Percentiles rank a stretch among this genome's conserved stretches.
These are phyloP conservation scores for Stagonosporopsis vannaccii DNA, from an alignment of 2,329 filamentous ascomycete species.

Conservation along the genomic window DNA sequence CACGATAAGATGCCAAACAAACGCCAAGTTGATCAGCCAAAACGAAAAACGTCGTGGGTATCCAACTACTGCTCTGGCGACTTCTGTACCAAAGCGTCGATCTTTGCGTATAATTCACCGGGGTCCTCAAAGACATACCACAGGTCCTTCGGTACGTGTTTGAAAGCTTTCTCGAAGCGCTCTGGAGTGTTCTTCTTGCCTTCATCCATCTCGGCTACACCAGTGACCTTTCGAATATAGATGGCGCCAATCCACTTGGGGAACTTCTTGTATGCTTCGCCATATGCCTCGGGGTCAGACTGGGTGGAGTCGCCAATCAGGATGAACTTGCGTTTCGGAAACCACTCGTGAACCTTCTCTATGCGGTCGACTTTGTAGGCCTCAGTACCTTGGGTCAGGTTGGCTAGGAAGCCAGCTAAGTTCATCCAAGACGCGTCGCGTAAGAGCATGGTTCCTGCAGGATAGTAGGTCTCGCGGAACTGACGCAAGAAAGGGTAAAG, in stretches of 20 bases:
- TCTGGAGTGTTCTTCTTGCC: slow-evolving; percentile 72
- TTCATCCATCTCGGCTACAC: slow-evolving; percentile 75
- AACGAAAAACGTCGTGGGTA: not conserved
- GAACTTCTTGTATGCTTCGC: slow-evolving; percentile 72
- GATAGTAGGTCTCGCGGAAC: slow-evolving; percentile 76
- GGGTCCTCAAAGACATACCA: slow-evolving; percentile 89
- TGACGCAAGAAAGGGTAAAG: slow-evolving; percentile 84
- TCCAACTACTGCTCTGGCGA: slow-evolving; percentile 16
- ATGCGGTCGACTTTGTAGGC: slow-evolving; percentile 87
- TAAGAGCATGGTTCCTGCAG: slow-evolving; percentile 80
- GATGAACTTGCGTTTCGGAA: slow-evolving; percentile 80
- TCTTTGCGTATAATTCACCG: slow-evolving; percentile 63
- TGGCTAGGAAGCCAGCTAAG: slow-evolving; percentile 77
- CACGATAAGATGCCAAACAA: not conserved
- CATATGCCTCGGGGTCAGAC: slow-evolving; percentile 89
- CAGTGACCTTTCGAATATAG: slow-evolving; percentile 82
- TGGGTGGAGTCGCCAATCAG: slow-evolving; percentile 92
- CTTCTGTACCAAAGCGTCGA: slow-evolving; percentile 37
- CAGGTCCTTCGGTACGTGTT: slow-evolving; percentile 69
- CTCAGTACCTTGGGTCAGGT: slow-evolving; percentile 80
- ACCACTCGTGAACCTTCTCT: slow-evolving; percentile 77
- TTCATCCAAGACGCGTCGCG: slow-evolving; percentile 89
- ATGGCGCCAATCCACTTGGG: slow-evolving; percentile 83
- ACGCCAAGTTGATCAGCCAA: not conserved
- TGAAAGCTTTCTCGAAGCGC: slow-evolving; percentile 85